Percentiles rank a stretch among this genome's conserved stretches.
Conservation (phyloP, 2,329 filamentous ascomycete genomes). For the Trichoderma koningiopsis region DNA sequence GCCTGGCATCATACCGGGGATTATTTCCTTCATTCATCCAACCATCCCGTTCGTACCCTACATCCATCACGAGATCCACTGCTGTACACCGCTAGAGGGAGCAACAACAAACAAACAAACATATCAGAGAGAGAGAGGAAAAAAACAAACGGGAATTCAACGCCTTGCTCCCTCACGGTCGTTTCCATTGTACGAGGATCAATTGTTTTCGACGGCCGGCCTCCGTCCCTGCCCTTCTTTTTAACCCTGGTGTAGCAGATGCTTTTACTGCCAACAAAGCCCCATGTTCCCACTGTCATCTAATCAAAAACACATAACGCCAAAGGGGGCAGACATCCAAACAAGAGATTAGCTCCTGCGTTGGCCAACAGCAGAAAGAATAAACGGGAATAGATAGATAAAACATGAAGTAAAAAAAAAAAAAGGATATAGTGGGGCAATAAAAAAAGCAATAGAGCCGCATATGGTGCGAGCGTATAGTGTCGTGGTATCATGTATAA, state of each 20-base stretch:
- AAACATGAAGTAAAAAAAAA: neutral
- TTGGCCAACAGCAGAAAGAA: neutral
- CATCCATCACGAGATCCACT: slow-evolving; percentile 18
- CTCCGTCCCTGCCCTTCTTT: neutral
- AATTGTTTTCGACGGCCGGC: neutral
- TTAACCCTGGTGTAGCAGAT: slow-evolving; percentile 7
- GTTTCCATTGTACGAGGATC: slow-evolving; percentile 11
- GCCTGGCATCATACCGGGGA: neutral
- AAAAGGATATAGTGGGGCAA: slow-evolving; percentile 17
- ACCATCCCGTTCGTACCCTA: slow-evolving; percentile 19
- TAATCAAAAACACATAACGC: slow-evolving; percentile 15
- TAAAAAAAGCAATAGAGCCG: slow-evolving; percentile 18
- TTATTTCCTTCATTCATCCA: slow-evolving; percentile 25
- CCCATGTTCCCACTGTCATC: slow-evolving; percentile 6
- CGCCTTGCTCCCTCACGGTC: slow-evolving; percentile 15
- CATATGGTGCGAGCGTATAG: slow-evolving; percentile 32
- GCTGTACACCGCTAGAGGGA: slow-evolving; percentile 21
- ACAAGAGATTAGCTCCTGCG: slow-evolving; percentile 8
- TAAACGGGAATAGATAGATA: slow-evolving; percentile 5
- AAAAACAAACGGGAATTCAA: slow-evolving; percentile 5
- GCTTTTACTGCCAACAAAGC: neutral
- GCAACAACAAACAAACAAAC: slow-evolving; percentile 21
- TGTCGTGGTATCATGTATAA: slow-evolving; percentile 44
- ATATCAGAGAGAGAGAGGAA: neutral
- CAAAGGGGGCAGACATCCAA: slow-evolving; percentile 18